Evolutionary conservation across 257 asterid genomes (phyloP).

Genomic region (Eustoma russellianum): DNA sequence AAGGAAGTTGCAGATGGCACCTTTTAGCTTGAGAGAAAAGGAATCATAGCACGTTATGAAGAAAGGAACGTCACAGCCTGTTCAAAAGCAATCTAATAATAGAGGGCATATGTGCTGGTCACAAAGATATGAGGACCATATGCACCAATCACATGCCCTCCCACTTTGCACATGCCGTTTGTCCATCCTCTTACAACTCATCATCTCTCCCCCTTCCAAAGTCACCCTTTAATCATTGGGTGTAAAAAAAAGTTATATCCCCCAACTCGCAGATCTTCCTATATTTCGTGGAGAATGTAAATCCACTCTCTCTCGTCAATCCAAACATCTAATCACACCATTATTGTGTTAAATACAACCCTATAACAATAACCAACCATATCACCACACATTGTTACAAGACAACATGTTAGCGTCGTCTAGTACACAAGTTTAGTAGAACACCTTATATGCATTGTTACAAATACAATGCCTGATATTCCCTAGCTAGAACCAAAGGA

Average conservation of each 20-base stretch:
- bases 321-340: slow-evolving; percentile 1
- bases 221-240: no score
- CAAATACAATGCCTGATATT: no score
- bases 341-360: not conserved
- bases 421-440: no score
- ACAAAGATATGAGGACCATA: slow-evolving; percentile 14
- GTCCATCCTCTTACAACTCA: slow-evolving; percentile 6
- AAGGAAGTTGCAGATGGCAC: not conserved
- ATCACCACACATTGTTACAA: slow-evolving; percentile 5
- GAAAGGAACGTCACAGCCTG: slow-evolving; percentile 6
- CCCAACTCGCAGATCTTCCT: no score
- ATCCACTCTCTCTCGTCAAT: no score
- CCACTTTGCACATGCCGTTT: slow-evolving; percentile 36
- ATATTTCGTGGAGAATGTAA: no score
- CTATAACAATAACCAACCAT: not conserved
- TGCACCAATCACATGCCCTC: slow-evolving; percentile 22
- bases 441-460: no score
- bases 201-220: no score
- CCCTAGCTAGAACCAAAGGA: no score
- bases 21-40: slow-evolving; percentile 1
- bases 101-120: slow-evolving; percentile 14
- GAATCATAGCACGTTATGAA: not conserved
- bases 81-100: slow-evolving; percentile 20
- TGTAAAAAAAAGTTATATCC: no score
- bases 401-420: no score